A percentile compares a stretch with the other conserved stretches of the same genome.
Conservation (phyloP, 139 green algal genomes). For the Volvox reticuliferus region DNA sequence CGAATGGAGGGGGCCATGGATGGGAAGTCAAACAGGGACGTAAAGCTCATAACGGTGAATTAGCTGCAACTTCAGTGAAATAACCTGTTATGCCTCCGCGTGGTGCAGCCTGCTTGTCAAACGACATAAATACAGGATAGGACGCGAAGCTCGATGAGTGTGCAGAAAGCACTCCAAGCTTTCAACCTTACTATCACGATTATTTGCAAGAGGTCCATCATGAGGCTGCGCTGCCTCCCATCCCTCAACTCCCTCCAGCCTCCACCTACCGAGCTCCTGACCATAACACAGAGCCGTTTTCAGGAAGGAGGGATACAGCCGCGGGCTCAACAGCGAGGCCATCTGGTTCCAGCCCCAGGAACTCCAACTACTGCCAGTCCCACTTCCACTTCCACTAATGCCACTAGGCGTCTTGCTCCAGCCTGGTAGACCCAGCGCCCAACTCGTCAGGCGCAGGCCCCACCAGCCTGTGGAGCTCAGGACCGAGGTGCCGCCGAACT, state of each 20-base stretch:
- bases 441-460: background rate
- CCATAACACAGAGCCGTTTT: background rate
- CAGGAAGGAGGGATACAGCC: background rate
- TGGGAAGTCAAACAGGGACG: background rate
- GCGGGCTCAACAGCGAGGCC: background rate
- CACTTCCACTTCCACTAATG: background rate
- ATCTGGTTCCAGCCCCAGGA: background rate
- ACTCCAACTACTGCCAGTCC: background rate
- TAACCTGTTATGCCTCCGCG: background rate
- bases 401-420: background rate
- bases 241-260: background rate
- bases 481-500: background rate
- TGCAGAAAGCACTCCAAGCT: background rate
- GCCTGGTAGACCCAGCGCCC: background rate
- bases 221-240: background rate
- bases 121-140: background rate
- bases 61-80: background rate
- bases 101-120: background rate
- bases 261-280: conserved; percentile 20
- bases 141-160: background rate
- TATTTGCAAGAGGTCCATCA: background rate
- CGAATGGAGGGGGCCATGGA: background rate
- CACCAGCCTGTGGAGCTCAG: background rate
- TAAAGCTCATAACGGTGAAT: background rate
- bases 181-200: background rate